Percentiles rank a stretch among this genome's conserved stretches.
These are phyloP conservation scores for Pythium inflatum DNA, from an alignment of 352 stramenopile genomes.

Conservation along the genomic window DNA sequence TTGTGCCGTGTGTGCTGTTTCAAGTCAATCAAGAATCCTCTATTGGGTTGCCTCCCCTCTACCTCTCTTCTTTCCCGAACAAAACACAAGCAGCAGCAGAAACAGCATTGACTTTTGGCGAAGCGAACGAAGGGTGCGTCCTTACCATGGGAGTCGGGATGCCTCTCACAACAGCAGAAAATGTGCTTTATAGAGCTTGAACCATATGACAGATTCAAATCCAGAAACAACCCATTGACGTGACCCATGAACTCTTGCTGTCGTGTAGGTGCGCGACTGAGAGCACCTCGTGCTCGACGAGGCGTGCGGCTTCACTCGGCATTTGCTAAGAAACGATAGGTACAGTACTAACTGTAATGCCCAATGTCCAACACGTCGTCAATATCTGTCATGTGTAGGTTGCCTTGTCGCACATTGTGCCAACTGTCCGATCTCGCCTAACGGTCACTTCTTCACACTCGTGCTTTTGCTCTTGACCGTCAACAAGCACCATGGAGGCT, in stretches of 20 bases:
- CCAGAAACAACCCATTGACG: neutral
- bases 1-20: conserved; percentile 1
- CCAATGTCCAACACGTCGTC: too few species aligned
- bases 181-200: conserved; percentile 24
- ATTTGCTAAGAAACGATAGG: too few species aligned
- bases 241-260: conserved; percentile 9
- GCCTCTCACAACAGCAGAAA: neutral
- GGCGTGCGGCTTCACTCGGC: too few species aligned
- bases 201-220: neutral
- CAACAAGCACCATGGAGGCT: too few species aligned
- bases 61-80: neutral
- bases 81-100: neutral
- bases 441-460: too few species aligned
- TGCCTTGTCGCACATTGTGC: too few species aligned
- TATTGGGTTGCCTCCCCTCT: neutral
- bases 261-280: too few species aligned
- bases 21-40: neutral
- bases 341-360: too few species aligned
- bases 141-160: conserved; percentile 1
- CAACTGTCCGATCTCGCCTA: too few species aligned
- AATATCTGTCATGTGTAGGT: too few species aligned
- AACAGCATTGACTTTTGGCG: neutral
- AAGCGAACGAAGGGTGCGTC: neutral
- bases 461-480: too few species aligned
- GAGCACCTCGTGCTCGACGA: too few species aligned